phyloP scores from a whole-genome alignment of 1,284 basidiomycete species.

The Apiotrichum veenhuisii region DNA sequence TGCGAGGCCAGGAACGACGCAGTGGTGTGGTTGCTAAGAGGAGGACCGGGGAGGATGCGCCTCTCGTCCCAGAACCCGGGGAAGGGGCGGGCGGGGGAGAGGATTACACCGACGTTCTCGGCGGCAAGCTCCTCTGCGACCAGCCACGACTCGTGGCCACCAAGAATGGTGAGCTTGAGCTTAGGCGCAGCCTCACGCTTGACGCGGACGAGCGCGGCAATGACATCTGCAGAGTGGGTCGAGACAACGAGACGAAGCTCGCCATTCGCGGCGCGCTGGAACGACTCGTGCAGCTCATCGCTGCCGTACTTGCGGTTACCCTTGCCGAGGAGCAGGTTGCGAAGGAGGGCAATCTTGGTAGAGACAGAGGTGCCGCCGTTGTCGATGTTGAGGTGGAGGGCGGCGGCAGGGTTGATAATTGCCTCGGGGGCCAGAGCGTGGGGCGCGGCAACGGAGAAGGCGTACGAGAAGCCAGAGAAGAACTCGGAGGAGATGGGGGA shows the following conservation, averaged over 20 bases:
- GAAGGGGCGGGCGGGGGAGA: conserved; percentile 61
- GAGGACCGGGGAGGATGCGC: conserved; percentile 69
- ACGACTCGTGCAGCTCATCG: conserved; percentile 55
- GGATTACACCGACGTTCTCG: conserved; percentile 67
- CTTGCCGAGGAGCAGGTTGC: conserved; percentile 56
- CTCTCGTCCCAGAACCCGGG: conserved; percentile 65
- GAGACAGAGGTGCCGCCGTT: conserved; percentile 56
- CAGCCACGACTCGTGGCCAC: conserved; percentile 64
- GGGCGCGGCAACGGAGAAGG: conserved; percentile 61
- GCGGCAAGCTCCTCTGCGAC: conserved; percentile 68
- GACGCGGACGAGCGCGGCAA: conserved; percentile 67
- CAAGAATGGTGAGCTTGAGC: conserved; percentile 56
- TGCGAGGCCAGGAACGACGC: conserved; percentile 61
- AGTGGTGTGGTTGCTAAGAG: conserved; percentile 63
- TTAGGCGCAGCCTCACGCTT: conserved; percentile 63
- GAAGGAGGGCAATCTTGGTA: conserved; percentile 67
- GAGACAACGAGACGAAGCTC: conserved; percentile 65
- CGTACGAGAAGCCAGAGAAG: conserved; percentile 62
- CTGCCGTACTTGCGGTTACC: conserved; percentile 35
- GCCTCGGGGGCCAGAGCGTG: conserved; percentile 66
- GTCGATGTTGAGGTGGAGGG: conserved; percentile 66
- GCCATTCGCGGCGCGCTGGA: conserved; percentile 59
- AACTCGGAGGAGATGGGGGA: conserved; percentile 48
- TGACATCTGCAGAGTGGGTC: conserved; percentile 67
- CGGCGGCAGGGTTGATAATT: conserved; percentile 63